Conservation (phyloP, 1,139 yeast species). For the Pichia sp. region DNA sequence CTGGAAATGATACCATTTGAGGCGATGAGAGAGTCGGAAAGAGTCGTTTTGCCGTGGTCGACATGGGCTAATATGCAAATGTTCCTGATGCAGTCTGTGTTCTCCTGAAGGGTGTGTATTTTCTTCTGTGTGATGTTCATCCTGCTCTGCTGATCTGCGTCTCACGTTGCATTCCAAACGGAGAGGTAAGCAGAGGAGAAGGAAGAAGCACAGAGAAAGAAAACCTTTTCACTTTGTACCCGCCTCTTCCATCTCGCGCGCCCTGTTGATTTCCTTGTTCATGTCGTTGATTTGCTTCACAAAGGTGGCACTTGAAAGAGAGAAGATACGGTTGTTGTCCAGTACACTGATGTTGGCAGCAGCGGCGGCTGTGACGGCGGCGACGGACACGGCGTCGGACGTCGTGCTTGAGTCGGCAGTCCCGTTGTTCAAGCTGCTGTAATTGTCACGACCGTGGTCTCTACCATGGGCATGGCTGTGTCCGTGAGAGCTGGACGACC, state of each 20-base stretch:
- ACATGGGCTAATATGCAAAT: conserved; percentile 97
- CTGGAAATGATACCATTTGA: conserved; percentile 96
- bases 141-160: background rate
- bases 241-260: background rate
- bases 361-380: conserved; percentile 3
- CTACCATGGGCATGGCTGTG: background rate
- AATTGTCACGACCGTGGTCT: conserved; percentile 5
- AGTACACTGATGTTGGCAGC: conserved; percentile 4
- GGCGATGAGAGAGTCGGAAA: conserved; percentile 88
- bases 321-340: conserved; percentile 10
- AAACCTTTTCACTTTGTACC: background rate
- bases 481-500: conserved; percentile 9
- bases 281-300: conserved; percentile 9
- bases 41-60: conserved; percentile 96
- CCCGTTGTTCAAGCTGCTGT: conserved; percentile 8
- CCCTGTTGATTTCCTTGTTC: background rate
- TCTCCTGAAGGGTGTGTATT: conserved; percentile 61
- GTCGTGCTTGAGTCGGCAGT: background rate
- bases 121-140: conserved; percentile 61
- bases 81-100: conserved; percentile 71
- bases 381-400: background rate
- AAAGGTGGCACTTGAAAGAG: conserved; percentile 14
- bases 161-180: background rate
- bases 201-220: background rate
- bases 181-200: background rate